Evolutionary conservation across 1,284 basidiomycete species (phyloP).

Genomic region (Fomitiporia mediterranea): DNA sequence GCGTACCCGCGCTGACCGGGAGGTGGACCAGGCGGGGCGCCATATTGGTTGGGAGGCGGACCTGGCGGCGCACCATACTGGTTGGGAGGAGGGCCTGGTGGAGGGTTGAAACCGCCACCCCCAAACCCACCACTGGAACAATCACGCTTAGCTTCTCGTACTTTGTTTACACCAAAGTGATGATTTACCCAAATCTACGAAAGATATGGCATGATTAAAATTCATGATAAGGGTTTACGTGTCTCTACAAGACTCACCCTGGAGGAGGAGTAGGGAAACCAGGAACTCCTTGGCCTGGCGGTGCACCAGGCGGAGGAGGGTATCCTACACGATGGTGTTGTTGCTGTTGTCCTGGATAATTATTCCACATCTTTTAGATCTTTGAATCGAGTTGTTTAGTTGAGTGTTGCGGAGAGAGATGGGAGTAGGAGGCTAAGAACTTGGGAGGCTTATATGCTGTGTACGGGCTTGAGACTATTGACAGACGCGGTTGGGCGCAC

Average conservation of each 20-base stretch:
- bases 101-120: neutral
- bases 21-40: slow-evolving; percentile 26
- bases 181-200: neutral
- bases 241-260: slow-evolving; percentile 1
- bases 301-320: slow-evolving; percentile 10
- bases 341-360: slow-evolving; percentile 18
- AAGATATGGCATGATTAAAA: neutral
- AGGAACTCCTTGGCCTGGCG: neutral
- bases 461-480: too few relatives aligned
- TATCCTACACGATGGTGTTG: slow-evolving; percentile 8
- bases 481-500: too few relatives aligned
- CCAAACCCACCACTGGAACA: neutral
- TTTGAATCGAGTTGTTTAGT: neutral
- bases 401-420: neutral
- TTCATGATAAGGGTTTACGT: neutral
- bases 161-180: neutral
- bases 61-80: slow-evolving; percentile 27
- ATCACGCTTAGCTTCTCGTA: neutral
- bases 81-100: slow-evolving; percentile 12
- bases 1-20: slow-evolving; percentile 32
- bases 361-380: slow-evolving; percentile 11
- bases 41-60: slow-evolving; percentile 20
- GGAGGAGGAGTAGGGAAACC: slow-evolving; percentile 11
- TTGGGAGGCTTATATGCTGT: too few relatives aligned
- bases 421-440: neutral